Evolutionary conservation across 345 rosid species (phyloP), one percentile per base, ranked within the genome.

Genomic region (Sisymbrium altissimum): DNA sequence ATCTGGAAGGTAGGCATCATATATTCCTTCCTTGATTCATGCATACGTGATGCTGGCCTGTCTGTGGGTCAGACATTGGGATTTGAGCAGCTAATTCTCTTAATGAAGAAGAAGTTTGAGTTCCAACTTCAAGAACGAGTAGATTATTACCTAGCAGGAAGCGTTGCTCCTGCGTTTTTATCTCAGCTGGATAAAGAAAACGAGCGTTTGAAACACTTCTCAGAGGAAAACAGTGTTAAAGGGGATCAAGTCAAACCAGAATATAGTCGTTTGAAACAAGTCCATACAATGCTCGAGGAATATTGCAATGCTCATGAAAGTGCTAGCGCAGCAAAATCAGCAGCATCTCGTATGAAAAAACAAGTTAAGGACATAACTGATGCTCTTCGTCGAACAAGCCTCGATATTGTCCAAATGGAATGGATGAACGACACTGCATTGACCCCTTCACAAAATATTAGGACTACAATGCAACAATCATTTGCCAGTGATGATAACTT

Each of bases 351-450:
- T 15, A 87, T 90, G 98, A 83, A 84, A 80, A 87, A 81, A 78
- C 90, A 85, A 84, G 87, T 82, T 40, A 86, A 83, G 79, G 95
- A 93, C 65, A 80, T 86, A 75, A 82, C 71, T 72, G 95, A 93
- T 63, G 84, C 83, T 84, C 84, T 87, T 73, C 80, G 81, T 68
- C 86, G 84, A 79, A 83, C 89, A 71, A 75, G 80, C 79, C 80
- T 88, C 3, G 98, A 90, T 82, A 85, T 93, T 72, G 83, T 90
- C 64, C 93, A 90, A 78, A 85, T 90, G 88, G 98, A 93, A 74
- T 93, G 98, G 98, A 85, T 90, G 91, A 82, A 88, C 75, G 90
- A 90, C 71, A 64, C 54, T 67, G 68, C 72, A 46, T 81, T 88
- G 79, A 76, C 83, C 71, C 90, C 89, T 50, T 90, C 93, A 7